Evolutionary conservation across 208 protist species (phyloP).

Genomic region (Eutreptiella sp.): DNA sequence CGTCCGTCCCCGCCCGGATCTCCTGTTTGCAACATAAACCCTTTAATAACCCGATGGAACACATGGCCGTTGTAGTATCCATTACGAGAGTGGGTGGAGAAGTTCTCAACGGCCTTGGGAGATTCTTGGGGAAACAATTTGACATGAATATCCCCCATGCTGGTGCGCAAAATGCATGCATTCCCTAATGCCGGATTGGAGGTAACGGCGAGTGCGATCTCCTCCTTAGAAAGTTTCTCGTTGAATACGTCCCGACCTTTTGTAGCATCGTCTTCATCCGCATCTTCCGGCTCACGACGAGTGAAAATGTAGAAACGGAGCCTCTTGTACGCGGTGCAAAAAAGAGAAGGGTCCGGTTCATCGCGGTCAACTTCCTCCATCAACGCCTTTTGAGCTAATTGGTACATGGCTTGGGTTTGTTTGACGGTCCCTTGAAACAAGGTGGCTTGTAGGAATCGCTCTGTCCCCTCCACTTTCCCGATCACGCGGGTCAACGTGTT

Average conservation of each 20-base stretch:
- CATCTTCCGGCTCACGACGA: conserved; percentile 54
- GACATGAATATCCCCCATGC: conserved; percentile 70
- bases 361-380: conserved; percentile 5
- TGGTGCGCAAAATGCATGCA: conserved; percentile 68
- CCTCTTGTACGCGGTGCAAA: conserved; percentile 58
- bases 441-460: conserved; percentile 56
- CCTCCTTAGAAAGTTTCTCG: conserved; percentile 66
- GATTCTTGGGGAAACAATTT: conserved; percentile 75
- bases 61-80: conserved; percentile 84
- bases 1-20: conserved; percentile 82
- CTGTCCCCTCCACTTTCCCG: conserved; percentile 53
- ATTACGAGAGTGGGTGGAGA: conserved; percentile 66
- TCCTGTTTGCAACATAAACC: conserved; percentile 88
- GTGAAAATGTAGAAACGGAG: conserved; percentile 72
- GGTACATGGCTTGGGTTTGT: conserved; percentile 4
- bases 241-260: conserved; percentile 73
- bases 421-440: conserved; percentile 58
- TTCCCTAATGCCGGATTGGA: conserved; percentile 5
- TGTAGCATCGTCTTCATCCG: conserved; percentile 14
- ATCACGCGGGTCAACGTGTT: conserved; percentile 42
- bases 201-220: conserved; percentile 29
- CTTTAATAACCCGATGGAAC: conserved; percentile 89
- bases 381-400: background rate
- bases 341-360: conserved; percentile 74
- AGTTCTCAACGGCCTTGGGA: conserved; percentile 92